Evolutionary conservation across 2,329 filamentous ascomycete genomes (phyloP).

Genomic region (Salinomyces thailandicus): DNA sequence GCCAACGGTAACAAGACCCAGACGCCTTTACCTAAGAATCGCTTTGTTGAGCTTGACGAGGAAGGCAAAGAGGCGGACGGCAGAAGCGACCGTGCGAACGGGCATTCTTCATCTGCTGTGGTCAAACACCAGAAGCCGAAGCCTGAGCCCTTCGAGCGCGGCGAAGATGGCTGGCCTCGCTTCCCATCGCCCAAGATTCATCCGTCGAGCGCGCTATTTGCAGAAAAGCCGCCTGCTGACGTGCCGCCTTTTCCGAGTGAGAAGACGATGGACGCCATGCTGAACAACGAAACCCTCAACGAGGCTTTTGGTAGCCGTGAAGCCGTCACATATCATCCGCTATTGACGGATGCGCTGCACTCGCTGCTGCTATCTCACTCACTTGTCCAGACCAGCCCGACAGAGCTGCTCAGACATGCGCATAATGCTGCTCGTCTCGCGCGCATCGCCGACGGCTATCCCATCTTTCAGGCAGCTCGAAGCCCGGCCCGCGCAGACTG

Average conservation of each 20-base stretch:
- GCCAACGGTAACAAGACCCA: constrained; percentile 35
- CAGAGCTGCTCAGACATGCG: constrained; percentile 68
- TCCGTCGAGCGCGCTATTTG: constrained; percentile 57
- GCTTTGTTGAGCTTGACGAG: constrained; percentile 20
- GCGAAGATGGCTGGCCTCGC: constrained; percentile 33
- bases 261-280: constrained; percentile 16
- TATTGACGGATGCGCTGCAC: constrained; percentile 69
- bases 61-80: constrained; percentile 12
- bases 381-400: constrained; percentile 67
- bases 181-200: constrained; percentile 43
- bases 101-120: constrained; percentile 29
- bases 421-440: constrained; percentile 69
- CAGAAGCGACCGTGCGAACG: constrained; percentile 11
- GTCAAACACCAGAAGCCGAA: constrained; percentile 31
- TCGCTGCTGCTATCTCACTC: constrained; percentile 66
- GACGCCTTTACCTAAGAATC: constrained; percentile 20
- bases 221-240: constrained; percentile 52
- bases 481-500: constrained; percentile 68
- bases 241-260: constrained; percentile 56
- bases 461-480: constrained; percentile 63
- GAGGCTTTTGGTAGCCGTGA: constrained; percentile 43
- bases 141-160: constrained; percentile 21
- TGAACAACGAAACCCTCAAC: constrained; percentile 19
- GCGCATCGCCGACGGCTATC: constrained; percentile 67
- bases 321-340: constrained; percentile 67